Conservation (phyloP, 2,329 filamentous ascomycete genomes). For the Neonectria sp. region DNA sequence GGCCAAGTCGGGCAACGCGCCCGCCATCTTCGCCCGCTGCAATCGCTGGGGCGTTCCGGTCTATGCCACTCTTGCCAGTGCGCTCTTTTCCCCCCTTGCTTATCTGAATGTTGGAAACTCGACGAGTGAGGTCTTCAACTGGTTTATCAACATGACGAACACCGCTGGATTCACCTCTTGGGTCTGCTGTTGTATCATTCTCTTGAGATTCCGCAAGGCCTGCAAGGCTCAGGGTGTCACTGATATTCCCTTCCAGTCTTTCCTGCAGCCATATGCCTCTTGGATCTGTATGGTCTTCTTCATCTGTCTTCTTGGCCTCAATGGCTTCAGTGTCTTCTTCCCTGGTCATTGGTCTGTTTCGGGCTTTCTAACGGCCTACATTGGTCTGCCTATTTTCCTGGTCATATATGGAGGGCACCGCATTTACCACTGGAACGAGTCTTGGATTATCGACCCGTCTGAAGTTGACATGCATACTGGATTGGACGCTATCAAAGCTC, state of each 20-base stretch:
- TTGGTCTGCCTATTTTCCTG: slow-evolving; percentile 75
- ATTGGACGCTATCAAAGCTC: slow-evolving; percentile 13
- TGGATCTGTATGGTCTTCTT: slow-evolving; percentile 68
- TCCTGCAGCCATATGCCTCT: slow-evolving; percentile 71
- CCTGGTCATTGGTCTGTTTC: slow-evolving; percentile 68
- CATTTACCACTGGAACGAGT: slow-evolving; percentile 17
- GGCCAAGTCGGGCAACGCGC: slow-evolving; percentile 55
- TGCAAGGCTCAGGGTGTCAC: slow-evolving; percentile 58
- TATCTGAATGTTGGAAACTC: slow-evolving; percentile 72
- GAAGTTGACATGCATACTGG: slow-evolving; percentile 22
- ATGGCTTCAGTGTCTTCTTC: slow-evolving; percentile 77
- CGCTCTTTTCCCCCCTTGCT: slow-evolving; percentile 69
- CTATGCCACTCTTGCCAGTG: slow-evolving; percentile 24
- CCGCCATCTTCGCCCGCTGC: slow-evolving; percentile 53
- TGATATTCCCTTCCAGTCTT: slow-evolving; percentile 66
- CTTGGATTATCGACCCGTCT: slow-evolving; percentile 8
- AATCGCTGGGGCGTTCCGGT: slow-evolving; percentile 45
- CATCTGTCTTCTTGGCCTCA: slow-evolving; percentile 69
- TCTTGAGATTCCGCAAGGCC: slow-evolving; percentile 68
- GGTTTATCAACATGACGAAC: slow-evolving; percentile 69
- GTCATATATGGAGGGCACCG: slow-evolving; percentile 59
- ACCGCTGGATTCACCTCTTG: slow-evolving; percentile 68
- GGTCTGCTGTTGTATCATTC: slow-evolving; percentile 69
- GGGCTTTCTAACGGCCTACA: slow-evolving; percentile 74
- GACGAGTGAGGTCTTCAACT: slow-evolving; percentile 72